These are phyloP conservation scores for Amylocystis lapponica DNA, from an alignment of 768 basidiomycete species.

Conservation along the genomic window DNA sequence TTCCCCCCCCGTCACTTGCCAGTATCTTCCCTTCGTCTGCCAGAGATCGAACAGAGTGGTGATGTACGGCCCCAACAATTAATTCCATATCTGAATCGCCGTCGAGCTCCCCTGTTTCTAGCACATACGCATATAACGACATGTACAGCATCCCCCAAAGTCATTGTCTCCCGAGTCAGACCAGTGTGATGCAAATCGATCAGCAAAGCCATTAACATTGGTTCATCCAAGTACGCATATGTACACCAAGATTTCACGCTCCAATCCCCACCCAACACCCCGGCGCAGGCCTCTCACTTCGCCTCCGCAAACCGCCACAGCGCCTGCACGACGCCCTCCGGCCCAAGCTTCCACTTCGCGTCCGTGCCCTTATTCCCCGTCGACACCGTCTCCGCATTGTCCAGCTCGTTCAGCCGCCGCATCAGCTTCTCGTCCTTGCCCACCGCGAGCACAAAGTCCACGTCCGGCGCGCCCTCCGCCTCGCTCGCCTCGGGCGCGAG, in stretches of 20 bases:
- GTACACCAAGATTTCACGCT: too few species aligned
- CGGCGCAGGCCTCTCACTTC: slow-evolving; percentile 12
- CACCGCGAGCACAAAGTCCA: slow-evolving; percentile 58
- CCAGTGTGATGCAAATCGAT: too few species aligned
- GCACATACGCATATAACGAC: slow-evolving; percentile 31
- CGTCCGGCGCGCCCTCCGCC: slow-evolving; percentile 32
- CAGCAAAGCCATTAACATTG: too few species aligned
- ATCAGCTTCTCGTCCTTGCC: slow-evolving; percentile 77
- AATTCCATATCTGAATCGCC: too few species aligned
- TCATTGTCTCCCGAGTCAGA: too few species aligned
- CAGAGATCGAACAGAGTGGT: too few species aligned
- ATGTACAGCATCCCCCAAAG: slow-evolving; percentile 64
- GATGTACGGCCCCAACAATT: too few species aligned
- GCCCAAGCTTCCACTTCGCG: slow-evolving; percentile 59
- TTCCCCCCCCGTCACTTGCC: too few species aligned
- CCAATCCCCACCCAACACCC: too few species aligned
- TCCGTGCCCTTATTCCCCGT: slow-evolving; percentile 77
- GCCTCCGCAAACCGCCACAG: slow-evolving; percentile 29
- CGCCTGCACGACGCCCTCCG: slow-evolving; percentile 29
- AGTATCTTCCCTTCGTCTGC: too few species aligned
- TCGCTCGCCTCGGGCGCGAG: slow-evolving; percentile 33
- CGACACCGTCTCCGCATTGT: slow-evolving; percentile 65
- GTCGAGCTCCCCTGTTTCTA: too few species aligned
- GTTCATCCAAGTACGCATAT: too few species aligned
- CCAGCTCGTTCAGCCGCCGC: slow-evolving; percentile 69